Base-by-base conservation (phyloP, 106 monocot genomes). In the Dendrobium huoshanense region DNA sequence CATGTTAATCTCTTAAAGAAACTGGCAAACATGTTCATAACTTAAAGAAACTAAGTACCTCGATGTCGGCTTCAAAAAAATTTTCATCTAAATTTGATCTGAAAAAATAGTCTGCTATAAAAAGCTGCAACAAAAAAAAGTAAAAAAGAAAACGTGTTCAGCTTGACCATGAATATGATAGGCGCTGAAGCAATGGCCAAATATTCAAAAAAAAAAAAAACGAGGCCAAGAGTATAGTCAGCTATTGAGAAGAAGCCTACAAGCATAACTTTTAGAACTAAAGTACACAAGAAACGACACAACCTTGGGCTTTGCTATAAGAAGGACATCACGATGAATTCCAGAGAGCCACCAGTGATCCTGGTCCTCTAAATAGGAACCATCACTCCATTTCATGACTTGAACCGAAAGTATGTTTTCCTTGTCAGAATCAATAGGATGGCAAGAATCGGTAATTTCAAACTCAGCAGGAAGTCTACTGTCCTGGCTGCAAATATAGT, bases 341-440 rank as follows among this genome's bases (percentile, higher is more conserved):
- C 99, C 99, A 85, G 99, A 99, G 48, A 99, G 72, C 99, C 95
- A 91, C 99, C 99, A 99, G 72, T 99, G 99, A 27, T 99, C 99
- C 84, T 99, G 99, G 85, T 99, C 99, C 87, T 99, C 99, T 77
- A 99, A 86, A 84, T 99, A 99, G 33, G 99, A 90, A 72, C 99
- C 99, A 80, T 99, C 93, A 86, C 99, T 95, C 95, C 95, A 99
- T 84, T 93, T 95, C 80, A 99, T 86, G 2, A 99, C 95, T 93
- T 99, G 95, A 80, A 99, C 95, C 8, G 95, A 91, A 72, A 99
- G 86, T 81, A 91, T 78, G 87, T 99, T 99, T 79, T 95, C 92
- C 75, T 88, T 86, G 68, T 84, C 86, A 64, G 88, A 95, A 74
- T 88, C 95, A 83, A 59, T 90, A 70, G 93, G 85, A 86, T 91